These are phyloP conservation scores for Trametes gibbosa DNA, from an alignment of 768 basidiomycete genomes.

Conservation along the genomic window DNA sequence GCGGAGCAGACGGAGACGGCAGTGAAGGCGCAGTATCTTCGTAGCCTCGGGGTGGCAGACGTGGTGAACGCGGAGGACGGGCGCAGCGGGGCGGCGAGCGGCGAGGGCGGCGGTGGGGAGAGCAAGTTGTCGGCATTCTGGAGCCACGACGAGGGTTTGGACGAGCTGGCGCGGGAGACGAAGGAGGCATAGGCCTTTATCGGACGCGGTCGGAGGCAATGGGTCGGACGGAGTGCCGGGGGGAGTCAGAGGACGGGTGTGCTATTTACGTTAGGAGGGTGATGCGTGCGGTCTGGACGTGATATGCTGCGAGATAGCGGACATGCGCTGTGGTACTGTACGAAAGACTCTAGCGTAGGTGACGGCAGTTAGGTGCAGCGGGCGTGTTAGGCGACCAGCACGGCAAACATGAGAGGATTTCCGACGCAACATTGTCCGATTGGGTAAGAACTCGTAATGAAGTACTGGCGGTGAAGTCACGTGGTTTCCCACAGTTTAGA, in stretches of 20 bases:
- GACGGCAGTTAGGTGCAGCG: no score
- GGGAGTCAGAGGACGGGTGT: background rate
- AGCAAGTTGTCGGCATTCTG: constrained; percentile 49
- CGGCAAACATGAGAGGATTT: no score
- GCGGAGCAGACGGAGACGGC: constrained; percentile 54
- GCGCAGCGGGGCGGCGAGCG: constrained; percentile 15
- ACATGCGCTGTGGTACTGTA: background rate
- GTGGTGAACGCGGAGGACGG: constrained; percentile 22
- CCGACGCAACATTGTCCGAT: no score
- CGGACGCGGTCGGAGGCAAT: background rate
- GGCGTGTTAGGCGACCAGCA: no score
- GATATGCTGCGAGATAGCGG: background rate
- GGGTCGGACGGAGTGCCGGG: background rate
- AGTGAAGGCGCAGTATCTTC: constrained; percentile 45
- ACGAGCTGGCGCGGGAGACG: constrained; percentile 63
- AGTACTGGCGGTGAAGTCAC: no score
- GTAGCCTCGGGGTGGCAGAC: constrained; percentile 29
- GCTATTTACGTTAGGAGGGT: constrained; percentile 6
- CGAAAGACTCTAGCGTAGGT: no score
- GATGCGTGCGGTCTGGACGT: background rate
- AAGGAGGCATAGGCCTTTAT: constrained; percentile 42
- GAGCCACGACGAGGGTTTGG: constrained; percentile 69
- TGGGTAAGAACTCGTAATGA: no score
- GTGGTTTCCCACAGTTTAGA: no score
- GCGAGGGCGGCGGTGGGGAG: constrained; percentile 24